Base-by-base conservation (phyloP, 2,329 filamentous ascomycete genomes). In the Fusarium humuli region DNA sequence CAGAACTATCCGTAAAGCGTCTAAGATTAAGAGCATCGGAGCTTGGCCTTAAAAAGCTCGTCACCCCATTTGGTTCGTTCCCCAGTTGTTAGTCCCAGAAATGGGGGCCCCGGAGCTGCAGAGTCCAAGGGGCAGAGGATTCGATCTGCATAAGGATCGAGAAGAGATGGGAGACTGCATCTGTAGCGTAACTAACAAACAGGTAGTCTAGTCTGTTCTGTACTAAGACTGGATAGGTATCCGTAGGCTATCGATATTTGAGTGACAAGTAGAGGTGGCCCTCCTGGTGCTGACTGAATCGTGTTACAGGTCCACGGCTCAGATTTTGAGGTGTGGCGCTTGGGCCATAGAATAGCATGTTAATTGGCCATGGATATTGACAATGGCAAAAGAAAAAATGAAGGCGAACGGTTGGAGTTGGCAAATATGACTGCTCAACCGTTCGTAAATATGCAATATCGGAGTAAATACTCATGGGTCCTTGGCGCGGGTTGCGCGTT, bases 1-100 rank as follows among this genome's bases (percentile, higher is more conserved):
- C 32, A 18, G 58, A 50, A 60, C 70, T 65, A 22, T 22, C 22
- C 22, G 22, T 22, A 71, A 45, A 64, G 54, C 47, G 32, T 29
- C 62, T 68, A 45, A 59, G 67, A 70, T 67, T 47, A 59, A 67
- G 57, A 70, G 53, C 62, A 67, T 67, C 48, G 61, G 52, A 68
- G 63, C 53, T 65, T 47, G 63, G 70, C 60, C 45, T 41, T 52
- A 25, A 13, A 34, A 52, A 70, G 52, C 67, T 45, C 52, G 49
- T 67, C 62, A 68, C 67, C 57, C 62, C 69, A 73, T 61, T 25
- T 61, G 57, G 48, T 63, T 69, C 27, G 48, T 62, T 69, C 61
- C 64, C 67, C 67, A 73, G 65, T 20, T 52, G 32, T 25, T 18
- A 40, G 32, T 55, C 30, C 61, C 52, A 62, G 61, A 67, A 34